Evolutionary conservation across 208 protist species (phyloP), one percentile per base, ranked within the genome.

Genomic region (Trypanosomatidae sp.): DNA sequence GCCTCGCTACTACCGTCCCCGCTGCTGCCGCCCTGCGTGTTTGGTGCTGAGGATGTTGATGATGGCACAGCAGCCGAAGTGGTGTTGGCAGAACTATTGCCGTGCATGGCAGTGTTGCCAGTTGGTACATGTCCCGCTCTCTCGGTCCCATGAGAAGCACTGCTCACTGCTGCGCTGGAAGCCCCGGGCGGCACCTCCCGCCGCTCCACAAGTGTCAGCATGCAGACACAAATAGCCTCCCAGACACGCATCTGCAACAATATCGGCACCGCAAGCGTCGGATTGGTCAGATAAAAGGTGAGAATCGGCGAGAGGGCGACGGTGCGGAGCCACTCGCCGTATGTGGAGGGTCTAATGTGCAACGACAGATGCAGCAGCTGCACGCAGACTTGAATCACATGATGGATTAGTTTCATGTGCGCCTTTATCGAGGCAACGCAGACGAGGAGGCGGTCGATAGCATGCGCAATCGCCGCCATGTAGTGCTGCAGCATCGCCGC

Each of bases 141-240:
- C 66, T 53, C 66, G 30, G 13, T 22, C 19, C 17, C 69, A 22
- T 13, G 19, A 25, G 55, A 15, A 5, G 12, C 39, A 39, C 28
- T 13, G 19, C 19, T 58, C 19, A 44, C 55, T 12, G 69, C 41
- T 49, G 53, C 46, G 13, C 41, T 41, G 7, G 56, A 13, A 49
- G 41, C 47, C 22, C 33, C 50, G 8, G 66, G 39, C 33, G 52
- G 52, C 22, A 33, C 36, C 70, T 56, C 36, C 50, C 73, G 58
- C 12, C 66, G 77, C 44, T 76, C 66, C 39, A 81, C 71, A 0
- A 77, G 47, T 25, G 53, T 56, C 25, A 85, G 33, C 72, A 80
- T 81, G 46, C 74, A 77, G n/a, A 76, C 71, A 43, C 80, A 81
- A 41, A 85, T 65, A 5, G 72, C 49, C 41, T 81, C 69, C 69